Evolutionary conservation across 1,139 yeast genomes (phyloP), one percentile per base, ranked within the genome.

Genomic region (Saccharomyces pastorianus): DNA sequence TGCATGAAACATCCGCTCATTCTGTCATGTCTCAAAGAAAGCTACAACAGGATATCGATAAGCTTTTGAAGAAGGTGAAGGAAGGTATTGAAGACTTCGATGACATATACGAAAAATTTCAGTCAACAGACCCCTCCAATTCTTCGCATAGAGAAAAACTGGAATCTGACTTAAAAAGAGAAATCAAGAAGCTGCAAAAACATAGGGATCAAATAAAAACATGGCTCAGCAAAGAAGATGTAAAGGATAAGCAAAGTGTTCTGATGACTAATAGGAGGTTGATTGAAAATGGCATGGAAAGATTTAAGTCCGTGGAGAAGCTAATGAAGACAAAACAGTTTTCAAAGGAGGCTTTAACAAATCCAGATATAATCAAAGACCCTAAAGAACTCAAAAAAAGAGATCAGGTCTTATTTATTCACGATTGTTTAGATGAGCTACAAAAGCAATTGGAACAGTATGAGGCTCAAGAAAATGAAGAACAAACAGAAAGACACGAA

Each of bases 271-370:
- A 90, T 64, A 78, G 99, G 54, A 80, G 84, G 62, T 76, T 84
- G 61, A 93, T 95, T 62, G 97, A 95, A 71, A 82, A 80, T 67
- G 96, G 95, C 55, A 93, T 93, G 99, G 99, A 95, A 72, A 81
- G 93, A 63, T 95, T 95, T 73, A 95, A 95, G 70, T 93, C 93
- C 53, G 88, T 91, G 61, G 99, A 95, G 70, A 88, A 91, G 73
- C 83, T 87, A 62, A 87, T 90, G 82, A 95, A 95, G 73, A 91
- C 96, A 41, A 95, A 95, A 70, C 97, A 96, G 55, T 95, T 89
- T 68, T 85, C 96, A 46, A 89, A 89, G 68, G 99, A 93, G 72
- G 99, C 98, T 0, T 77, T 93, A 61, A 90, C 87, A 56, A 79
- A 85, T 63, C 77, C 81, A 32, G 81, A 82, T 56, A 77, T 80